phyloP scores from a whole-genome alignment of 208 protist species.

The Zelonia costaricensis region DNA sequence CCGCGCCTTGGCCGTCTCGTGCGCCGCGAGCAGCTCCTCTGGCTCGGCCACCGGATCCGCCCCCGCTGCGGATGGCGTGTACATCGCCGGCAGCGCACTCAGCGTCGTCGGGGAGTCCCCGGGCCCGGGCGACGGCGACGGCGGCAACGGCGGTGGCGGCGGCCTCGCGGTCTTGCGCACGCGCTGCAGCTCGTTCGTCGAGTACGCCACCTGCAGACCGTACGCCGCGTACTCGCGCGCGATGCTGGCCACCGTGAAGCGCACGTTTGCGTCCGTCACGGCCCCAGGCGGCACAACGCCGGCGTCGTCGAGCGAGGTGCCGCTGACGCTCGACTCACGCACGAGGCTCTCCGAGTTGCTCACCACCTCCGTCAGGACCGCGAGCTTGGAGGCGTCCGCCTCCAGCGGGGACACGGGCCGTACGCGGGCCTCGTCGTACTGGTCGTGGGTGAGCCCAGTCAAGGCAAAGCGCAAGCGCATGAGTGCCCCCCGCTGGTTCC shows the following conservation, averaged over 20 bases:
- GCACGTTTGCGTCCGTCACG: slow-evolving; percentile 19
- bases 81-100: too few species aligned
- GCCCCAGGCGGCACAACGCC: slow-evolving; percentile 13
- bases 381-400: background rate
- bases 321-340: background rate
- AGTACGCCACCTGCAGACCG: slow-evolving; percentile 18
- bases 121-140: too few species aligned
- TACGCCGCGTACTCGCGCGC: slow-evolving; percentile 29
- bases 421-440: slow-evolving; percentile 19
- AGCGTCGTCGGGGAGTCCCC: too few species aligned
- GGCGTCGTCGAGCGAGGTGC: background rate
- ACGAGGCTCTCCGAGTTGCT: background rate
- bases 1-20: slow-evolving; percentile 9
- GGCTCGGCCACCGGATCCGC: too few species aligned
- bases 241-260: slow-evolving; percentile 3
- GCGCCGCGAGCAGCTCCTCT: slow-evolving; percentile 19
- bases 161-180: background rate
- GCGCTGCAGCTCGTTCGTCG: slow-evolving; percentile 17
- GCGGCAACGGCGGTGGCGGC: background rate
- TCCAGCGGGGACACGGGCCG: background rate
- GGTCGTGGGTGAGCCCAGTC: slow-evolving; percentile 23
- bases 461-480: slow-evolving; percentile 44
- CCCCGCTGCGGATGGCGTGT: too few species aligned
- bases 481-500: slow-evolving; percentile 20
- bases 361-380: background rate